Evolutionary conservation across 352 stramenopile genomes (phyloP).

Genomic region (Globisporangium irregulare): DNA sequence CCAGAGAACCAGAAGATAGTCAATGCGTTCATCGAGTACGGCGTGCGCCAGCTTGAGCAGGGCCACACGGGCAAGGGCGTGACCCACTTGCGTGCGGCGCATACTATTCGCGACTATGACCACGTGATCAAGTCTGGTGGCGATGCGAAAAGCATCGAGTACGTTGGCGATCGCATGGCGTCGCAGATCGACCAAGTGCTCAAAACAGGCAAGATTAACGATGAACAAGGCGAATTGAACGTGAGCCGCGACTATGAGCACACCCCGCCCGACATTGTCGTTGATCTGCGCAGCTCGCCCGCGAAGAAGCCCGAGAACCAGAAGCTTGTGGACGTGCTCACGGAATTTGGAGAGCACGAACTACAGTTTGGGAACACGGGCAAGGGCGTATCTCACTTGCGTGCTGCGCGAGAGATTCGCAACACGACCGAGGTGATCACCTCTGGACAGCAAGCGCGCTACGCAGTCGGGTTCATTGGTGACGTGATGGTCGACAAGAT

Average conservation of each 20-base stretch:
- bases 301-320: conserved; percentile 63
- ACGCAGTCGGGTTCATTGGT: conserved; percentile 51
- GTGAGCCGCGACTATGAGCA: conserved; percentile 49
- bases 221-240: conserved; percentile 44
- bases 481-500: conserved; percentile 78
- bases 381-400: conserved; percentile 68
- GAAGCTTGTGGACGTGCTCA: conserved; percentile 54
- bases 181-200: conserved; percentile 62
- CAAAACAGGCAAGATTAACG: conserved; percentile 44
- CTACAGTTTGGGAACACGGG: conserved; percentile 67
- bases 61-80: conserved; percentile 77
- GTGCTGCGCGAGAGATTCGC: conserved; percentile 62
- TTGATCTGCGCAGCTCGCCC: conserved; percentile 38
- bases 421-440: conserved; percentile 45
- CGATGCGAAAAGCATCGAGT: conserved; percentile 40
- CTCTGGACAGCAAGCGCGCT: conserved; percentile 42
- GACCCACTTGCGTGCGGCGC: conserved; percentile 62
- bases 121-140: conserved; percentile 39
- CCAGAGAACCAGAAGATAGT: conserved; percentile 73
- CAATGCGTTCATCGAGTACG: conserved; percentile 67
- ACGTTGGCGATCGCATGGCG: conserved; percentile 59
- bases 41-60: conserved; percentile 46
- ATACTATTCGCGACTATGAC: conserved; percentile 51
- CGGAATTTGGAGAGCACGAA: conserved; percentile 69
- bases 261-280: conserved; percentile 39